Base-by-base conservation (phyloP, 2,329 filamentous ascomycete genomes). In the Trichophyton benhamiae region DNA sequence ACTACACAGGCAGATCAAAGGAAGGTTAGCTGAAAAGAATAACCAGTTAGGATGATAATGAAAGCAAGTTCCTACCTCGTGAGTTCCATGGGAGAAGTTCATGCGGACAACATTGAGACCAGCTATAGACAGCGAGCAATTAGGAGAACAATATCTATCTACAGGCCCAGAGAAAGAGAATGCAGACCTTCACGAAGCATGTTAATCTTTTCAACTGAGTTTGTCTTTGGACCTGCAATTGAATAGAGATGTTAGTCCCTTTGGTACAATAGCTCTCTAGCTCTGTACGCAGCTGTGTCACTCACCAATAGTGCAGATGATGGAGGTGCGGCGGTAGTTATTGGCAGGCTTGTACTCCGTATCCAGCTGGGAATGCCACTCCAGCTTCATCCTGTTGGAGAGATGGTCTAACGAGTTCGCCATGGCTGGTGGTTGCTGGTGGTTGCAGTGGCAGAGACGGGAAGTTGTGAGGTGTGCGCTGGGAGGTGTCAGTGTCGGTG, bases 21-120 rank as follows among this genome's bases (percentile, higher is more conserved):
- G 3, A 5, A 13, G 3, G 33, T 61, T 25, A 46, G 22, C 61
- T 44, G 30, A 42, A 41, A n/a, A 38, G 17, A 41, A 64, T 8
- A 36, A 11, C 11, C 46, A 30, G 25, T 30, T 30, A 27, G 7
- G 22, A 25, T 13, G 13, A 27, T 25, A 52, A 52, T 22, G 22
- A 25, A 65, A 68, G 60, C 67, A 15, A 22, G 57, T 13, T 13
- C 36, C 64, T 72, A 82, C 80, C 75, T 87, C 91, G 78, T 97
- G 94, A 68, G 86, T 87, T 71, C 89, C 89, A 78, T 95, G 89
- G 67, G 88, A 96, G 77, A 97, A 97, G 87, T 99, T 99, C 94
- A 99, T 99, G 80, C 94, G 92, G 69, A 97, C 94, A 68, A 99
- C 91, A 79, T 97, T 97, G 72, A 97, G 87, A 78, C 94, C 94